Conservation (phyloP, 2,329 filamentous ascomycete species). For the Bipolaris gigantea region DNA sequence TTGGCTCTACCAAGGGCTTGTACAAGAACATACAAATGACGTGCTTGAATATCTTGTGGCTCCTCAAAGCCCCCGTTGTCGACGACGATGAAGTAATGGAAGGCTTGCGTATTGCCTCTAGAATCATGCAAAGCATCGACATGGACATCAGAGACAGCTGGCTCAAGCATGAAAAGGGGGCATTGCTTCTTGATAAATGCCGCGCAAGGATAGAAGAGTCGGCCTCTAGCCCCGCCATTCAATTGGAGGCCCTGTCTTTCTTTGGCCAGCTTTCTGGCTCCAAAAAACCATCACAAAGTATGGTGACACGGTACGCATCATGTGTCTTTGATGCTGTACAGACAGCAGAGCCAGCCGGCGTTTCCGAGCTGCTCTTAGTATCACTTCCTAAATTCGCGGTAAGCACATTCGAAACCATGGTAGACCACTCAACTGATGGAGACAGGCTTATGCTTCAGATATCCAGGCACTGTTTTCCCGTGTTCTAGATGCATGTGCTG, state of each 20-base stretch:
- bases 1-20: conserved; percentile 26
- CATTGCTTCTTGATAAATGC: conserved; percentile 29
- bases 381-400: conserved; percentile 36
- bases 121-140: conserved; percentile 30
- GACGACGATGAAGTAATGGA: conserved; percentile 35
- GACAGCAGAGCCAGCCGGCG: conserved; percentile 11
- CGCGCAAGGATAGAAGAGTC: conserved; percentile 30
- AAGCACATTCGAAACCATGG: conserved; percentile 9
- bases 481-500: conserved; percentile 19
- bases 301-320: conserved; percentile 29
- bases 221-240: conserved; percentile 24
- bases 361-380: conserved; percentile 23
- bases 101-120: conserved; percentile 39
- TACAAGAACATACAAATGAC: conserved; percentile 38
- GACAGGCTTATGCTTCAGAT: conserved; percentile 26
- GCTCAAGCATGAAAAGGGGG: conserved; percentile 23
- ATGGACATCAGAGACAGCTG: conserved; percentile 23
- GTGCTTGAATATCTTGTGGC: conserved; percentile 37
- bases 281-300: conserved; percentile 18
- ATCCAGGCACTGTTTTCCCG: conserved; percentile 19
- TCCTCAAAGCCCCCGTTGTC: conserved; percentile 27
- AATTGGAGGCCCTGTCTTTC: conserved; percentile 37
- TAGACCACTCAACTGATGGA: conserved; percentile 5
- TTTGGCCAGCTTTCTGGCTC: conserved; percentile 31
- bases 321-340: conserved; percentile 15